A percentile compares a stretch with the other conserved stretches of the same genome.
Conservation (phyloP, 805 yeast genomes). For the Scheffersomyces ergatensis region DNA sequence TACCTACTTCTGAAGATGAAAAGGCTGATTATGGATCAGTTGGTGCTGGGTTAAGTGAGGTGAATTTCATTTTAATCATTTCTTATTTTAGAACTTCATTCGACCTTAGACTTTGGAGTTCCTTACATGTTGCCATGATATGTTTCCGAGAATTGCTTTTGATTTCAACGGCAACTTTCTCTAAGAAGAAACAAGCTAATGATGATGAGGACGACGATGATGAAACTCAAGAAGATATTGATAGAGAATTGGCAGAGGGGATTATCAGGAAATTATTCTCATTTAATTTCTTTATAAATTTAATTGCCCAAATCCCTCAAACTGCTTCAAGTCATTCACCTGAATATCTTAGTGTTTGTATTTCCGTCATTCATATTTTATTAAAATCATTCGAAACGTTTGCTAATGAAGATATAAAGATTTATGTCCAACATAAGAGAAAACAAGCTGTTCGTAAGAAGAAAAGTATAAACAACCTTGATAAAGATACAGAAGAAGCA, state of each 20-base stretch:
- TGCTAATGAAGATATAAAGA: conserved; percentile 52
- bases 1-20: conserved; percentile 14
- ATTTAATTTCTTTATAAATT: conserved; percentile 55
- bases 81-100: conserved; percentile 43
- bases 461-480: conserved; percentile 22
- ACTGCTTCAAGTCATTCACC: conserved; percentile 64
- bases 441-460: conserved; percentile 25
- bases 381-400: conserved; percentile 67
- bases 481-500: conserved; percentile 20
- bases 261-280: conserved; percentile 70
- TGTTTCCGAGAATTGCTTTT: conserved; percentile 63
- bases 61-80: conserved; percentile 53
- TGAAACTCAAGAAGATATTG: conserved; percentile 39
- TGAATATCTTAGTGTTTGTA: conserved; percentile 54
- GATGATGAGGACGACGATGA: conserved; percentile 37
- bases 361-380: conserved; percentile 63
- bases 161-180: conserved; percentile 43
- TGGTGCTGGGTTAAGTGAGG: conserved; percentile 59
- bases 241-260: conserved; percentile 49
- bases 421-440: conserved; percentile 47
- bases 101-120: conserved; percentile 48
- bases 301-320: conserved; percentile 59
- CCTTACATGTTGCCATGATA: conserved; percentile 68
- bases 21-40: conserved; percentile 40
- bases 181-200: conserved; percentile 13